Conservation (phyloP, 225 moss, liverwort and hornwort species). For the Polytrichum formosum region DNA sequence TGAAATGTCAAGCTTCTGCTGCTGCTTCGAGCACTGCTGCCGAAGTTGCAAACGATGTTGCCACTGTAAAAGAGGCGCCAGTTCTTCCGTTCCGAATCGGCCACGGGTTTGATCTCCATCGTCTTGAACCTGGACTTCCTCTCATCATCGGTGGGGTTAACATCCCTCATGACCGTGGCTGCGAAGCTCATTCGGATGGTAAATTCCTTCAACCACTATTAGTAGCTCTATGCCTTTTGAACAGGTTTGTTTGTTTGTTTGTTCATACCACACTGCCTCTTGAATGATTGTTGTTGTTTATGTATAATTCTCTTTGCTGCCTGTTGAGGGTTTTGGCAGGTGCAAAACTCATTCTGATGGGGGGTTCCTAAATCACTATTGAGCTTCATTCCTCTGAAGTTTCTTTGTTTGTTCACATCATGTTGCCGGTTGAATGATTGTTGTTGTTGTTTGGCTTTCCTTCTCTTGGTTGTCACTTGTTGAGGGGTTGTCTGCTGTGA, state of each 20-base stretch:
- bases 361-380: too few species aligned
- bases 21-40: constrained; percentile 35
- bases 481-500: too few species aligned
- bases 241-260: background rate
- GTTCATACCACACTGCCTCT: too few species aligned
- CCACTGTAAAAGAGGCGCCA: constrained; percentile 50
- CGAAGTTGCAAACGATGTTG: constrained; percentile 46
- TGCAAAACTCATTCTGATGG: too few species aligned
- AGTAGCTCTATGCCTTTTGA: background rate
- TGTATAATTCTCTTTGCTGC: too few species aligned
- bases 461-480: too few species aligned
- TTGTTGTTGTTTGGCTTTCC: too few species aligned
- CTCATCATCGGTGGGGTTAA: constrained; percentile 90
- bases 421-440: too few species aligned
- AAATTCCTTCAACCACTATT: background rate
- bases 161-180: constrained; percentile 95
- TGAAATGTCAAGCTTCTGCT: constrained; percentile 29
- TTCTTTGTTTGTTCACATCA: too few species aligned
- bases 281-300: too few species aligned
- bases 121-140: constrained; percentile 79
- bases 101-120: constrained; percentile 94
- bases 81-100: constrained; percentile 87
- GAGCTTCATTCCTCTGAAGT: too few species aligned
- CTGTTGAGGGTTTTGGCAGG: too few species aligned
- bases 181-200: constrained; percentile 98